These are phyloP conservation scores for Podospora pseudocomata DNA, from an alignment of 495 filamentous ascomycete genomes.

Conservation along the genomic window DNA sequence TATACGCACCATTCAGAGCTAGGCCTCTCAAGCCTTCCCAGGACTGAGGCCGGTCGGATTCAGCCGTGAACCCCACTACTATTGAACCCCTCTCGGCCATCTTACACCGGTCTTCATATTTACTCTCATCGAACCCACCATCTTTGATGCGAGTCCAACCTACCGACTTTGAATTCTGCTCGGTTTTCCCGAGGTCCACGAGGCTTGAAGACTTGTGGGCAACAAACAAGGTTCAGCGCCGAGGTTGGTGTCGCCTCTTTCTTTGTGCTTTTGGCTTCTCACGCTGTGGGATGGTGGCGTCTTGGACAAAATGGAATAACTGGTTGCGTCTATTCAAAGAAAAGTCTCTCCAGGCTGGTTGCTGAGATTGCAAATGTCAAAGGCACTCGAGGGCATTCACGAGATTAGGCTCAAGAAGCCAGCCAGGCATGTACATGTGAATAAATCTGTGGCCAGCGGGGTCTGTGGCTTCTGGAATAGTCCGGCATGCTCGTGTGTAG, in stretches of 20 bases:
- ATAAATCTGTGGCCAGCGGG: background rate
- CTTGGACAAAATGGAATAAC: background rate
- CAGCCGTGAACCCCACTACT: conserved; percentile 7
- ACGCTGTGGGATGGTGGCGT: background rate
- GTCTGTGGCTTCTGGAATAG: background rate
- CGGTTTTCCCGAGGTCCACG: background rate
- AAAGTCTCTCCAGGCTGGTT: background rate
- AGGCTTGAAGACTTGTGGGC: background rate
- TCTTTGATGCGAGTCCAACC: conserved; percentile 8
- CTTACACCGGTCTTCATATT: conserved; percentile 31
- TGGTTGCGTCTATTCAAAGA: background rate
- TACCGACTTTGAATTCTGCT: background rate
- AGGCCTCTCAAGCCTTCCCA: background rate
- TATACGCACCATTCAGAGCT: background rate
- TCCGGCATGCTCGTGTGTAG: background rate
- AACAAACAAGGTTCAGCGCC: too few relatives aligned
- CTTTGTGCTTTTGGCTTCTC: background rate
- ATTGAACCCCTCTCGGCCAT: conserved; percentile 11
- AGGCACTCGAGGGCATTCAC: background rate
- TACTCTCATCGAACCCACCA: conserved; percentile 29
- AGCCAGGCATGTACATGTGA: background rate
- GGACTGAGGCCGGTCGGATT: conserved; percentile 9
- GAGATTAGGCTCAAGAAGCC: background rate
- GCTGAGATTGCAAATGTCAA: background rate
- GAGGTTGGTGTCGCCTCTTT: background rate